Base-by-base conservation (phyloP, 2,329 filamentous ascomycete genomes). In the Erysiphe pulchra region DNA sequence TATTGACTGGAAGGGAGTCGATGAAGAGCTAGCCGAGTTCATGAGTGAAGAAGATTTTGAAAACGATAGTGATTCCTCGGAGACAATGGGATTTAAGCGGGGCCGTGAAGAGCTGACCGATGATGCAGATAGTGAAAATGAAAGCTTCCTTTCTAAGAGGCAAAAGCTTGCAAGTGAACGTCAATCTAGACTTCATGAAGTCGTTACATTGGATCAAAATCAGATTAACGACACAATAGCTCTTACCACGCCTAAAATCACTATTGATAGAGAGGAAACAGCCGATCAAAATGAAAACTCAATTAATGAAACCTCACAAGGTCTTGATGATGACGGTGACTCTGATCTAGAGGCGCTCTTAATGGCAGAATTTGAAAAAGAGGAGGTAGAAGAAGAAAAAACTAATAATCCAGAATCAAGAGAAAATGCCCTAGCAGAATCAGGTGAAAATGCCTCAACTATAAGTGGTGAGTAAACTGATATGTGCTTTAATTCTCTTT, bases 21-120 rank as follows among this genome's bases (percentile, higher is more conserved):
- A 84, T 51, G 75, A 80, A 48, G 84, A 92, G 55, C 63, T 92
- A 10, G 73, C 71, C 13, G 81, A 83, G 41, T 86, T 90, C 52
- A 62, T 90, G 52, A 70, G 69, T 10, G 63, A 64, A 6, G 70
- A 67, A 69, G 1, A 66, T 39, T 44, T 36, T 9, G 67, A 66
- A 12, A 65, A 65, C 40, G 55, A 56, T 46, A 52, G 52, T 3
- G 53, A 52, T 18, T 50, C 48, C 7, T 40, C 46, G 7, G 42
- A 44, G n/a, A 24, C 32, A 16, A 38, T n/a, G 9, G 42, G 50
- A 39, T 52, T 49, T 45, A 49, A 39, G 12, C 63, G 60, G 53
- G 54, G 57, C 17, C 57, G 50, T 45, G 50, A 51, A 9, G 54
- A 54, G 56, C 61, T 46, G 30, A 17, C 28, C 17, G 61, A 65